phyloP scores from a whole-genome alignment of 2,329 filamentous ascomycete species.

The Bipolaris bicolor region DNA sequence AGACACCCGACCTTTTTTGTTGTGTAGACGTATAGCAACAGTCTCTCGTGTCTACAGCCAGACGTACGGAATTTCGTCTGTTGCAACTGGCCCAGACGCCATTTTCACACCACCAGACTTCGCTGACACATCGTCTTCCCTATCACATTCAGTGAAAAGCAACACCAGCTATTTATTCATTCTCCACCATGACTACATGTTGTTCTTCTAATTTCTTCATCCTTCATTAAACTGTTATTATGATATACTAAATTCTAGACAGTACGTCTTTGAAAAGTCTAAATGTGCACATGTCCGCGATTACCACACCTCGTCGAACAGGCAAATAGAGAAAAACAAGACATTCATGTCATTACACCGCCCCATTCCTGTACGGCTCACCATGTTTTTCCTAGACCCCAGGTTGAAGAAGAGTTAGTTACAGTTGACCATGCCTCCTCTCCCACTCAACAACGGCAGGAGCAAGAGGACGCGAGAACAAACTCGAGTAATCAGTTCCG shows the following conservation, averaged over 20 bases:
- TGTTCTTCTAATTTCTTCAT: background rate
- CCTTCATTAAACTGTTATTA: background rate
- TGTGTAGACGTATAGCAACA: background rate
- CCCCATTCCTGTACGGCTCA: background rate
- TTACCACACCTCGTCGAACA: background rate
- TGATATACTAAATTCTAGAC: background rate
- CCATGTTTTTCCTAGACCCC: background rate
- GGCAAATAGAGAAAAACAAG: background rate
- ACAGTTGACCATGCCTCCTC: slow-evolving; percentile 58
- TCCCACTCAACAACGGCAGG: slow-evolving; percentile 74
- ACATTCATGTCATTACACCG: slow-evolving; percentile 24
- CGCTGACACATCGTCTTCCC: slow-evolving; percentile 10
- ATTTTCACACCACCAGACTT: slow-evolving; percentile 4
- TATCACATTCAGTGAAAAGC: background rate
- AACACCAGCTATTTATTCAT: too few species aligned
- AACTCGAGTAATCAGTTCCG: slow-evolving; percentile 67
- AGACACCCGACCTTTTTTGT: background rate
- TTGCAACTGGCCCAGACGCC: background rate
- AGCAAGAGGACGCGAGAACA: slow-evolving; percentile 55
- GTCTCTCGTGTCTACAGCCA: background rate
- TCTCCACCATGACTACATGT: background rate
- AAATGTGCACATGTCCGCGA: background rate
- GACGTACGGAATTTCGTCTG: background rate
- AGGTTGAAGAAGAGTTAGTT: background rate
- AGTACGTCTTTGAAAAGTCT: background rate